Base-by-base conservation (phyloP, 2,329 filamentous ascomycete species). In the Pleomassaria siparia region DNA sequence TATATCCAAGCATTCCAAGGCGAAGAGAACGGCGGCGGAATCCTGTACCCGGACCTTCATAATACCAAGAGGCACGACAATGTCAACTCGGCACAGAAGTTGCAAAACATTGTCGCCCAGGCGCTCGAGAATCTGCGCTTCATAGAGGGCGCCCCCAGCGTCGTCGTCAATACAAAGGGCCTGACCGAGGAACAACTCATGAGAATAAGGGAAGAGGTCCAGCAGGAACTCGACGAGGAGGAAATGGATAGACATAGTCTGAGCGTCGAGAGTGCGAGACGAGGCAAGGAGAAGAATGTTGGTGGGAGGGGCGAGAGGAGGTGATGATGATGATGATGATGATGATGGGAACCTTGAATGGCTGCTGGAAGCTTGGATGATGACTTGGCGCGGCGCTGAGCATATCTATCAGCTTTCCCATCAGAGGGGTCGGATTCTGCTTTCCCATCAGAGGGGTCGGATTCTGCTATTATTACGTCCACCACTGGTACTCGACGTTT, bases 61-160 rank as follows among this genome's bases (percentile, higher is more conserved):
- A 92, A 91, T 40, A 87, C 92, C 58, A 78, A 72, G 44, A 74
- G 79, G 33, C 80, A 84, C 47, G 84, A 86, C 63, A 96, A 96
- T 66, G 83, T 87, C 60, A 95, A 96, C 62, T 81, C 88, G 5
- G 78, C 82, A 41, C 87, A 91, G 62, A 87, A 89, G 51, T 76
- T 96, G 15, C 78, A 85, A 40, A 84, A 86, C 26, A 86, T 96
- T 35, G 80, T 95, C 3, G 80, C 87, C 64, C 85, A 89, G 49
- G 85, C 96, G 35, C 83, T 84, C 35, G 89, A 95, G 69, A 91
- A 97, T 72, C 72, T 99, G 55, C 81, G 89, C 21, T 96, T 95
- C 66, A 84, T 97, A 43, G 80, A 88, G 62, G 82, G 85, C 29
- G 89, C 90, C 7, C 94, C 94, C 0, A 95, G 90, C 40, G 67